phyloP scores from a whole-genome alignment of 176 grass and related monocot species.

The maize (Zea mays) region DNA sequence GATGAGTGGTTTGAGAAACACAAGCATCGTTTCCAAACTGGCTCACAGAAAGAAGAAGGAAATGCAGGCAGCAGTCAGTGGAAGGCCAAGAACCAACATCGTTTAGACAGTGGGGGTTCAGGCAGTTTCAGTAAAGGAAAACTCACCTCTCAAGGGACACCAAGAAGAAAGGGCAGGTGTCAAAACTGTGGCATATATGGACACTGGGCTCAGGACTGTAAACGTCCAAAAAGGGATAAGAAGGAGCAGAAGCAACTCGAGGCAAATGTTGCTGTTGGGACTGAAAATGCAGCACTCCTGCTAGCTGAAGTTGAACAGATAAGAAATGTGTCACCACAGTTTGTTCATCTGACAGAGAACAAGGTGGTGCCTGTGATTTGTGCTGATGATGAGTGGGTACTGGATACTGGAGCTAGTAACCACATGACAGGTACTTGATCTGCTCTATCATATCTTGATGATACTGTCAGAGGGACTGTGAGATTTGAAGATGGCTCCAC shows the following conservation, averaged over 20 bases:
- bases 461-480: too few relatives aligned
- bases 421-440: neutral
- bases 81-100: too few relatives aligned
- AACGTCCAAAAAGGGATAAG: neutral
- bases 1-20: too few relatives aligned
- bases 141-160: too few relatives aligned
- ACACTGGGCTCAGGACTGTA: neutral
- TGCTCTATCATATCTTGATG: neutral
- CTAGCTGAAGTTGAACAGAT: neutral
- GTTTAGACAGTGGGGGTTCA: too few relatives aligned
- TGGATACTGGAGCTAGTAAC: neutral
- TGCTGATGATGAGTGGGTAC: neutral
- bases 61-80: too few relatives aligned
- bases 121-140: too few relatives aligned
- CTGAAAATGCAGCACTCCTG: neutral
- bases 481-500: too few relatives aligned
- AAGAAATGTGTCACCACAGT: neutral
- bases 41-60: too few relatives aligned
- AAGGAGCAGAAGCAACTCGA: neutral
- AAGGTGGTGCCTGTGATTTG: neutral
- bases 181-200: neutral
- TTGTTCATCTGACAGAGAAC: neutral
- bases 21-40: too few relatives aligned
- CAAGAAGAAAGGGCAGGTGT: neutral
- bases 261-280: neutral